phyloP scores from a whole-genome alignment of 176 grass and related monocot genomes.

The Carex myosuroides region DNA sequence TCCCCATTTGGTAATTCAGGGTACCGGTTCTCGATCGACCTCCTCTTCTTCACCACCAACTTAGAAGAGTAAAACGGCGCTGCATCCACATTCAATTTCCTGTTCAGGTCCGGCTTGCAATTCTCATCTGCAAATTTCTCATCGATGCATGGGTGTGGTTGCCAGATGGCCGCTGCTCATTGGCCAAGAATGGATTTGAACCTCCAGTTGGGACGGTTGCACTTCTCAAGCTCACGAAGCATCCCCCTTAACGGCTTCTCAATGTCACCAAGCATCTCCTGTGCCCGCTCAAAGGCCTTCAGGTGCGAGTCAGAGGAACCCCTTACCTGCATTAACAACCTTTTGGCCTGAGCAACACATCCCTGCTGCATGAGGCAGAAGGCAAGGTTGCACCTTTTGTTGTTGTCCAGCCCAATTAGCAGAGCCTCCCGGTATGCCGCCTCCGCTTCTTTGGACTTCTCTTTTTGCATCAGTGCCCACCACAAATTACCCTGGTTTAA shows the following conservation, averaged over 20 bases:
- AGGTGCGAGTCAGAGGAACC: conserved; percentile 90
- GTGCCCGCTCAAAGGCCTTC: conserved; percentile 80
- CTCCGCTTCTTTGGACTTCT: conserved; percentile 87
- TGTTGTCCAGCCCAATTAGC: conserved; percentile 75
- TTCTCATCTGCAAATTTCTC: conserved; percentile 59
- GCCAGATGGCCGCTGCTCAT: conserved; percentile 80
- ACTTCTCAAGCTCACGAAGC: conserved; percentile 72
- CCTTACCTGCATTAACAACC: conserved; percentile 90
- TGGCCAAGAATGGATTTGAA: conserved; percentile 63
- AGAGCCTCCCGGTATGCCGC: conserved; percentile 66
- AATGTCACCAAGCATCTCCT: conserved; percentile 93
- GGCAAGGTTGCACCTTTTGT: conserved; percentile 98
- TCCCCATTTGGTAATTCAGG: conserved; percentile 77
- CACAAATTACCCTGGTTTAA: conserved; percentile 54
- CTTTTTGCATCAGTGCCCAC: conserved; percentile 98
- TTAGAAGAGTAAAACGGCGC: conserved; percentile 68
- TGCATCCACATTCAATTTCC: conserved; percentile 56
- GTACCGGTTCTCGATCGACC: conserved; percentile 69
- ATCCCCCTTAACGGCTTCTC: conserved; percentile 85
- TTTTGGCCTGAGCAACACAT: conserved; percentile 75
- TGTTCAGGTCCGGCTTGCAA: conserved; percentile 15
- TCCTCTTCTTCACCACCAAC: conserved; percentile 32
- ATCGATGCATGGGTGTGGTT: conserved; percentile 80
- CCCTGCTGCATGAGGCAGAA: conserved; percentile 95
- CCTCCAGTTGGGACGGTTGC: conserved; percentile 47